A percentile compares a stretch with the other conserved stretches of the same genome.
phyloP scores from a whole-genome alignment of 768 basidiomycete genomes.

The Clathrus columnatus region DNA sequence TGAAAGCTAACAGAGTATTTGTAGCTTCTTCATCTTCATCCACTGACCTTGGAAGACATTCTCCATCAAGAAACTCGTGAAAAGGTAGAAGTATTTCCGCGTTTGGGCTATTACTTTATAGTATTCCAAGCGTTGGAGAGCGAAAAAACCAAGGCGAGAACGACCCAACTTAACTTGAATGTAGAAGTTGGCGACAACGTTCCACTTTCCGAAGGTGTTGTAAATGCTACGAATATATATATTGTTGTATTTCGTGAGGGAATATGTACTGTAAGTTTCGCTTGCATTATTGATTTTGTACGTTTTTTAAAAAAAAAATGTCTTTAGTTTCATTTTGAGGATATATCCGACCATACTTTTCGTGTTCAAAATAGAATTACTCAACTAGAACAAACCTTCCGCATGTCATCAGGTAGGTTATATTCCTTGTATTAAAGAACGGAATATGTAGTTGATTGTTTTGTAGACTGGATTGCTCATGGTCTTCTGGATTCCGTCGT shows the following conservation, averaged over 20 bases:
- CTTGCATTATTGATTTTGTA: background rate
- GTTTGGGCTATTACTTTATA: constrained; percentile 87
- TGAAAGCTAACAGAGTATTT: background rate
- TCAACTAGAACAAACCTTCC: constrained; percentile 49
- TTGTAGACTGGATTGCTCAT: constrained; percentile 87
- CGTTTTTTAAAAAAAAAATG: background rate
- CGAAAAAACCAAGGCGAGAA: constrained; percentile 27
- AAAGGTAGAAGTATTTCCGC: constrained; percentile 81
- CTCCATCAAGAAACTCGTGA: constrained; percentile 86
- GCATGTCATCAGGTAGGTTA: constrained; percentile 61
- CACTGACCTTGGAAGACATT: constrained; percentile 88
- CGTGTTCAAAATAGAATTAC: constrained; percentile 66
- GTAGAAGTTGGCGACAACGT: constrained; percentile 1
- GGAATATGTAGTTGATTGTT: background rate
- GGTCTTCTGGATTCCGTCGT: constrained; percentile 88
- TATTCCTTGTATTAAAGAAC: background rate
- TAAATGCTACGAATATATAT: constrained; percentile 82
- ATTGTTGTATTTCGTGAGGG: constrained; percentile 84
- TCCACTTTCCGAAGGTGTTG: constrained; percentile 33
- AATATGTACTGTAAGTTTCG: constrained; percentile 55
- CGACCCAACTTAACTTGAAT: background rate
- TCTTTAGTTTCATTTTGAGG: constrained; percentile 79
- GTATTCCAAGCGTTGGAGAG: constrained; percentile 78
- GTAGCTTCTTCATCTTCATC: constrained; percentile 81
- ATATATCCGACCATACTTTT: constrained; percentile 79